Evolutionary conservation across 345 rosid species (phyloP).

Genomic region (Raphanus sativus): DNA sequence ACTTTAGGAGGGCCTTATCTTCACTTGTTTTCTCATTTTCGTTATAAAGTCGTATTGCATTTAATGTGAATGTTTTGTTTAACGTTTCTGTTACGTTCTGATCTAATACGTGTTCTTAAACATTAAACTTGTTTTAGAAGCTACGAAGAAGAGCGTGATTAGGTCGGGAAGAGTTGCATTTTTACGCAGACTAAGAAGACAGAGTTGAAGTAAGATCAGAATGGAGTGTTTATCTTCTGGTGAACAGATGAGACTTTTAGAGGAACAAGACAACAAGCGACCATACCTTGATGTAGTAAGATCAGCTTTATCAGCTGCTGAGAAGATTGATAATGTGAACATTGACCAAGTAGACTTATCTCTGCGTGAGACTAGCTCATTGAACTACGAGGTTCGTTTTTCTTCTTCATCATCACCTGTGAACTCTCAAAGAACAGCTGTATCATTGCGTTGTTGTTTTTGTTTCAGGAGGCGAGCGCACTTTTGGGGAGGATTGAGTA

Average conservation of each 20-base stretch:
- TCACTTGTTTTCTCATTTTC: not conserved
- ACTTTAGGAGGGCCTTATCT: not conserved
- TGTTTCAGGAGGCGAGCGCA: slow-evolving; percentile 77
- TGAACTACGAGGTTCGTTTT: slow-evolving; percentile 64
- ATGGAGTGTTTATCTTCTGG: slow-evolving; percentile 62
- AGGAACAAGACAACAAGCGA: slow-evolving; percentile 43
- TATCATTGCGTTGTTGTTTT: slow-evolving; percentile 12
- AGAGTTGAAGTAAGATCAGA: slow-evolving; percentile 43
- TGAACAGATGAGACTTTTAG: slow-evolving; percentile 46
- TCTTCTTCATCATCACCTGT: not conserved
- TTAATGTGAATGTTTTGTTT: not conserved
- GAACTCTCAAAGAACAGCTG: not conserved
- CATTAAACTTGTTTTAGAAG: slow-evolving; percentile 32
- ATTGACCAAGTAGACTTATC: slow-evolving; percentile 83
- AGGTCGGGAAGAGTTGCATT: slow-evolving; percentile 38
- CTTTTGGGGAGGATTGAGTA: slow-evolving; percentile 80
- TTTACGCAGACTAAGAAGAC: slow-evolving; percentile 33
- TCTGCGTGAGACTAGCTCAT: slow-evolving; percentile 69
- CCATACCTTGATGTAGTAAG: slow-evolving; percentile 40
- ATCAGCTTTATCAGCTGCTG: slow-evolving; percentile 45
- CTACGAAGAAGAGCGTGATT: slow-evolving; percentile 47
- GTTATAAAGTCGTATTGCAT: not conserved
- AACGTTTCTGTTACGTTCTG: not conserved
- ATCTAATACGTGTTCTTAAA: slow-evolving; percentile 10
- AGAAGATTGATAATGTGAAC: slow-evolving; percentile 55